Evolutionary conservation across 305 asterid species (phyloP).

Genomic region (Salvia sclarea): DNA sequence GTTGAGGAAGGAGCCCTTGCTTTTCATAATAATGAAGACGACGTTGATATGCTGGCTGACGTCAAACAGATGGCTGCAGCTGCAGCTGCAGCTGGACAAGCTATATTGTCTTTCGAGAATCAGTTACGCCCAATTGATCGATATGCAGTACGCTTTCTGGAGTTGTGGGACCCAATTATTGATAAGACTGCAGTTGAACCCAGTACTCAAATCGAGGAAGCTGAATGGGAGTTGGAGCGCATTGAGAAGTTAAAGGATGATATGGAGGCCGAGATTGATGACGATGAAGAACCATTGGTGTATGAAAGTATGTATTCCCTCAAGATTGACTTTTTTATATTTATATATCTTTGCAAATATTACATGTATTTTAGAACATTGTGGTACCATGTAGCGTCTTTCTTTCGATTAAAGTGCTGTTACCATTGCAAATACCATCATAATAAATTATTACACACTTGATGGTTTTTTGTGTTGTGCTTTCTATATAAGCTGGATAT

Average conservation of each 20-base stretch:
- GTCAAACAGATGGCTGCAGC: conserved; percentile 99
- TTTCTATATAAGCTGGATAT: conserved; percentile 16
- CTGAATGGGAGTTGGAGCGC: conserved; percentile 97
- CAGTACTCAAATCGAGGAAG: conserved; percentile 68
- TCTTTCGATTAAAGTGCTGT: conserved; percentile 20
- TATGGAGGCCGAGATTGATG: conserved; percentile 98
- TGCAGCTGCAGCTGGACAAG: conserved; percentile 91
- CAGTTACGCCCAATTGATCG: conserved; percentile 94
- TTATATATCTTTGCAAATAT: conserved; percentile 6
- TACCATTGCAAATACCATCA: conserved; percentile 8
- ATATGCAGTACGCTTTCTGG: conserved; percentile 87
- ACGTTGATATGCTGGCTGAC: conserved; percentile 89
- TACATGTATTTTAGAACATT: not conserved
- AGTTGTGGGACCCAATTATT: conserved; percentile 93
- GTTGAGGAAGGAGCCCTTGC: conserved; percentile 54
- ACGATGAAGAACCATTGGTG: conserved; percentile 95
- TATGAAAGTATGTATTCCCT: conserved; percentile 78
- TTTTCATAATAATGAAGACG: conserved; percentile 71
- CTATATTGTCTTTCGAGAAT: conserved; percentile 77
- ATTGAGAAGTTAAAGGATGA: conserved; percentile 97
- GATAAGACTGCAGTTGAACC: conserved; percentile 70
- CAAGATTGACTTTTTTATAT: not conserved
- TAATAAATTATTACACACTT: not conserved
- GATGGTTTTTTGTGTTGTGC: conserved; percentile 22
- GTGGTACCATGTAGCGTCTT: conserved; percentile 18